Base-by-base conservation (phyloP, 257 asterid genomes). In the Oldenlandia corymbosa region DNA sequence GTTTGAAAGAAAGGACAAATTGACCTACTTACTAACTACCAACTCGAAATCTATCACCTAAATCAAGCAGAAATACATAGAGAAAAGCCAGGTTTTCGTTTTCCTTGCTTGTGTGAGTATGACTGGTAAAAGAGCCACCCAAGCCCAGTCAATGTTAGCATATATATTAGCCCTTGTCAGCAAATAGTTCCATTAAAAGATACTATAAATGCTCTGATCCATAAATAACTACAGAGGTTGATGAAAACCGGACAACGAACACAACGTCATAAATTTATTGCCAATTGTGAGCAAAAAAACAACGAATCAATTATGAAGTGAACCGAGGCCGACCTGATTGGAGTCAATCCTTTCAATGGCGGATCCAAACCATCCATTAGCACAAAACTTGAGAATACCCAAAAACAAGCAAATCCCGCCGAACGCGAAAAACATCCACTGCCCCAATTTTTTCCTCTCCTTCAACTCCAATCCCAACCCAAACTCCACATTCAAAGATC, bases 281-380 rank as follows among this genome's bases (percentile, higher is more conserved):
- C 7, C 21, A 46, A 20, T 20, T 5, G 17, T 12, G 27, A 12
- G 0, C 20, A 37, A 34, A 58, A 34, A 48, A 45, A 52, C 37
- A 24, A 24, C 28, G 36, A 56, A 51, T 27, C 36, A 32, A 55
- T 37, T 43, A 7, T n/a, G n/a, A 51, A 47, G 49, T 42, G 59
- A 72, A 53, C 27, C 46, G 28, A 67, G n/a, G 66, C 59, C 18
- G 62, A 90, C 98, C 97, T 81, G 86, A 77, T 77, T 70, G 71
- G 66, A 75, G 36, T 83, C 86, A 68, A 81, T 73, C 70, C 78
- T 81, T 49, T 87, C 94, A 68, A 89, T 76, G 73, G 95, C 85
- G 75, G 95, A 87, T 87, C 97, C 99, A 73, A 93, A 82, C 97
- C 99, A 93, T 0, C 97, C 96, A 73, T 77, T 79, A 49, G 88